Conservation (phyloP, 495 filamentous ascomycete genomes). For the Aspergillus mulundensis region DNA sequence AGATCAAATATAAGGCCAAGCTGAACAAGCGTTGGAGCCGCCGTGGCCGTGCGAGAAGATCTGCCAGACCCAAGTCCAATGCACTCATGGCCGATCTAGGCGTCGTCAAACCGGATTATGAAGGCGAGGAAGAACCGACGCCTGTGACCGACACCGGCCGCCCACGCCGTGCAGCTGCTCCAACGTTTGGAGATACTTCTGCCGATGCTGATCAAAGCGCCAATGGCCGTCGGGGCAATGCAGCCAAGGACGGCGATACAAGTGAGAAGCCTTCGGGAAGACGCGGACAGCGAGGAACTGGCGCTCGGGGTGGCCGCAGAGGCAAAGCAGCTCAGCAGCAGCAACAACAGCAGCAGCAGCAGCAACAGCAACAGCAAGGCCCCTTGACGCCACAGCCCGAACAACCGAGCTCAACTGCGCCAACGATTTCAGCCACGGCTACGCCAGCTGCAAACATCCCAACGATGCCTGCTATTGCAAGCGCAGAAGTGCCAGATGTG, state of each 20-base stretch:
- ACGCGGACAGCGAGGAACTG: conserved; percentile 42
- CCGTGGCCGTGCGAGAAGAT: conserved; percentile 52
- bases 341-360: conserved; percentile 26
- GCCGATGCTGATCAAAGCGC: conserved; percentile 47
- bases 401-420: conserved; percentile 24
- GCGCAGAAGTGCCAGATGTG: conserved; percentile 28
- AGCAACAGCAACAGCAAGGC: conserved; percentile 19
- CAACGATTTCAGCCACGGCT: conserved; percentile 10
- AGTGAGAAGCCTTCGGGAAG: conserved; percentile 53
- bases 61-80: conserved; percentile 64
- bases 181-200: conserved; percentile 61
- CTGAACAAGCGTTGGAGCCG: conserved; percentile 66
- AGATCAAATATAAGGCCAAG: conserved; percentile 81
- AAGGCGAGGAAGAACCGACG: conserved; percentile 49
- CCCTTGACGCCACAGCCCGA: conserved; percentile 23
- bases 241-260: conserved; percentile 47
- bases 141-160: conserved; percentile 65
- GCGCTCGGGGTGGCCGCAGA: conserved; percentile 34
- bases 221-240: conserved; percentile 44
- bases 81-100: conserved; percentile 72
- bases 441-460: conserved; percentile 14
- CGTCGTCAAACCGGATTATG: conserved; percentile 51
- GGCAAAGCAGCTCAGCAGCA: conserved; percentile 34
- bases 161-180: conserved; percentile 65
- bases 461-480: conserved; percentile 18